These are phyloP conservation scores for Oenanthe javanica DNA, from an alignment of 140 eudicot species.

Conservation along the genomic window DNA sequence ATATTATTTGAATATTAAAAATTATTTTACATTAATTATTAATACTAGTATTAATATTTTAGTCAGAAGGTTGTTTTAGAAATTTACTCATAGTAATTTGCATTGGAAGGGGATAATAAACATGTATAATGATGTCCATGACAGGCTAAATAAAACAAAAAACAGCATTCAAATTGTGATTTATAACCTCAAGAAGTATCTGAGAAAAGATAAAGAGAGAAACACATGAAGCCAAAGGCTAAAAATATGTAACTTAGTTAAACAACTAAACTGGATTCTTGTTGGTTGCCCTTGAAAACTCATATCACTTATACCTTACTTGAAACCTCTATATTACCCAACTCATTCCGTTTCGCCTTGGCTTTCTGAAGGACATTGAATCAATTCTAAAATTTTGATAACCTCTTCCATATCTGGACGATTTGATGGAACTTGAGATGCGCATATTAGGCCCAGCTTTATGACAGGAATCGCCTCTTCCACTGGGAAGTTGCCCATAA, in stretches of 20 bases:
- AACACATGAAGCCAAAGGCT: not conserved
- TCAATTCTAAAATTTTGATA: slow-evolving; percentile 71
- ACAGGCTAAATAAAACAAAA: slow-evolving; percentile 1
- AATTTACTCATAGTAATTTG: too few species aligned
- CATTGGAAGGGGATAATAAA: too few species aligned
- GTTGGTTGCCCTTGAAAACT: not conserved
- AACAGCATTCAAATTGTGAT: not conserved
- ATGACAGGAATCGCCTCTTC: slow-evolving; percentile 82
- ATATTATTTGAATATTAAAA: too few species aligned
- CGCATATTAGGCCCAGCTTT: slow-evolving; percentile 85
- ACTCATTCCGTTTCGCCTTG: slow-evolving; percentile 57
- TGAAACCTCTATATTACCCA: slow-evolving; percentile 9
- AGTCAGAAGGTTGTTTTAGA: too few species aligned
- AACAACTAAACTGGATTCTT: slow-evolving; percentile 13
- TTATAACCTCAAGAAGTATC: slow-evolving; percentile 9
- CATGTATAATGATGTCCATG: too few species aligned
- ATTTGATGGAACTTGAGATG: slow-evolving; percentile 93
- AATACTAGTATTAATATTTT: too few species aligned
- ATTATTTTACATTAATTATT: too few species aligned
- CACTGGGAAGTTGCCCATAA: slow-evolving; percentile 40
- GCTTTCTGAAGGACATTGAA: slow-evolving; percentile 60
- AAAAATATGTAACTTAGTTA: not conserved
- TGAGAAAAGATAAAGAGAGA: slow-evolving; percentile 1
- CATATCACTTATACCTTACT: not conserved
- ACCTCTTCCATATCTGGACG: slow-evolving; percentile 97